phyloP scores from a whole-genome alignment of 148 eudicot species.

The Fallopia convolvulus region DNA sequence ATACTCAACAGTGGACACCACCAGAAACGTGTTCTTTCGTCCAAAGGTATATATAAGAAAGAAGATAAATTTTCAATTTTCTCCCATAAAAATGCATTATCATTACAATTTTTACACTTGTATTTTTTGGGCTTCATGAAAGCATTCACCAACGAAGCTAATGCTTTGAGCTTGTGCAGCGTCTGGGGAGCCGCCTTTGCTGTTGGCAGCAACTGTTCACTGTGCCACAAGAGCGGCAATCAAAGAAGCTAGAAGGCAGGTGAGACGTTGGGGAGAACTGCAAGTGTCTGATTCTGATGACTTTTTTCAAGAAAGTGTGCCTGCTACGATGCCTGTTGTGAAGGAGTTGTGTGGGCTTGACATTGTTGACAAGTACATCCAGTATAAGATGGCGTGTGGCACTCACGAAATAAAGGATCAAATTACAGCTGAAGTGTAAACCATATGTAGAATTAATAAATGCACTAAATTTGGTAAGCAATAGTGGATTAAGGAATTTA shows the following conservation, averaged over 20 bases:
- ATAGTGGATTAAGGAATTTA: too few species aligned
- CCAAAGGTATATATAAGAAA: conserved; percentile 47
- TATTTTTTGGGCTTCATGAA: background rate
- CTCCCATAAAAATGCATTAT: too few species aligned
- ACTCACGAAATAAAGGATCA: background rate
- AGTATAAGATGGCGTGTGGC: conserved; percentile 11
- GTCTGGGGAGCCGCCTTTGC: conserved; percentile 89
- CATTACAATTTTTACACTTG: too few species aligned
- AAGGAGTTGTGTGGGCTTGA: conserved; percentile 75
- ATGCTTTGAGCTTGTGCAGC: conserved; percentile 38
- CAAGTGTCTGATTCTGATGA: conserved; percentile 20
- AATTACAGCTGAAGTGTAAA: background rate
- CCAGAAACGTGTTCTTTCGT: conserved; percentile 66
- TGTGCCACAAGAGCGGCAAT: conserved; percentile 83
- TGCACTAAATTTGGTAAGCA: too few species aligned
- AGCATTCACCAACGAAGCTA: too few species aligned
- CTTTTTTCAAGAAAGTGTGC: conserved; percentile 60
- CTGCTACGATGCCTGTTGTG: conserved; percentile 85
- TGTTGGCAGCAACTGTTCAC: conserved; percentile 74
- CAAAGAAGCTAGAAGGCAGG: conserved; percentile 69
- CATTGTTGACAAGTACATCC: conserved; percentile 47
- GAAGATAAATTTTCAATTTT: too few species aligned
- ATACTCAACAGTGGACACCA: conserved; percentile 71
- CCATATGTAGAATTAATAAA: too few species aligned
- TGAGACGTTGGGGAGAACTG: conserved; percentile 44